phyloP scores from a whole-genome alignment of 495 filamentous ascomycete genomes.

The Penicillium herquei region DNA sequence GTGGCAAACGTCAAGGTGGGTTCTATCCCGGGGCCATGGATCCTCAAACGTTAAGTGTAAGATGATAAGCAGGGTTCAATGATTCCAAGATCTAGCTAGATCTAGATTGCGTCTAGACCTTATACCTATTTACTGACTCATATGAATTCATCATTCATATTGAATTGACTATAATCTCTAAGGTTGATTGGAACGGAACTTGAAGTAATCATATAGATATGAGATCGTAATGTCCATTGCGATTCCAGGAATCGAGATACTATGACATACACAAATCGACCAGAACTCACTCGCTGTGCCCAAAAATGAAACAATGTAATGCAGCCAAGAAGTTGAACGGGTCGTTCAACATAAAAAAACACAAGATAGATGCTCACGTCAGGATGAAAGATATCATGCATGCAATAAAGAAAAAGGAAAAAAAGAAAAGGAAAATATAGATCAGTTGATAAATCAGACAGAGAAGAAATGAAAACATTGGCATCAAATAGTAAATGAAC shows the following conservation, averaged over 20 bases:
- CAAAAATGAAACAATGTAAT: conserved; percentile 31
- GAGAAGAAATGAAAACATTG: conserved; percentile 12
- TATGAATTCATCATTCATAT: too few relatives aligned
- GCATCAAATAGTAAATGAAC: conserved; percentile 4
- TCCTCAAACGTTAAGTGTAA: background rate
- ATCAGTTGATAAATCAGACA: conserved; percentile 15
- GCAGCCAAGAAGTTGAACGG: conserved; percentile 14
- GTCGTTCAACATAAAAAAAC: conserved; percentile 1
- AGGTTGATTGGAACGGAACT: background rate
- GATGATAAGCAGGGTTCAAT: background rate
- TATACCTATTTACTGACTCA: too few relatives aligned
- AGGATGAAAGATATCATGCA: conserved; percentile 9
- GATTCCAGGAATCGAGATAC: conserved; percentile 17
- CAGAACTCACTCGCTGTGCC: conserved; percentile 41
- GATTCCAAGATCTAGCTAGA: background rate
- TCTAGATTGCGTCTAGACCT: background rate
- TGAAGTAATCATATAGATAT: background rate
- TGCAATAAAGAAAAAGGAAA: conserved; percentile 9
- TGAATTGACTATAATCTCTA: too few relatives aligned
- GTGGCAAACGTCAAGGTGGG: background rate
- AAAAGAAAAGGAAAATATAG: conserved; percentile 12
- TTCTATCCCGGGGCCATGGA: background rate
- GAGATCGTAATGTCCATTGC: conserved; percentile 22
- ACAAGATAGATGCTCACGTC: background rate
- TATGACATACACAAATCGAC: conserved; percentile 29